A percentile compares a stretch with the other conserved stretches of the same genome.
Evolutionary conservation across 2,329 filamentous ascomycete genomes (phyloP).

Genomic region (Massarina eburnea): DNA sequence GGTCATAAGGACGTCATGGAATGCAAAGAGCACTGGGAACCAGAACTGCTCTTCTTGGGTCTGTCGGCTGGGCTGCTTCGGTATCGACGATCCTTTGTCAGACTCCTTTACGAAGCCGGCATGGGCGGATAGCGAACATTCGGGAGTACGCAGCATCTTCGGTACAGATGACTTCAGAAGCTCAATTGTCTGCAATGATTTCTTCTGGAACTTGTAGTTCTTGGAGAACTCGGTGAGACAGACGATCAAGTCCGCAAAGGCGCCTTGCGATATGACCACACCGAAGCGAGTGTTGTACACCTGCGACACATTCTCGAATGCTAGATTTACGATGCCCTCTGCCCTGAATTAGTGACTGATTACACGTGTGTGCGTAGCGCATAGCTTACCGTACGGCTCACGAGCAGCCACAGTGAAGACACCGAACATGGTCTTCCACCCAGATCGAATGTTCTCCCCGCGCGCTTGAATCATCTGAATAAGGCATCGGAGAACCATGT

Average conservation of each 20-base stretch:
- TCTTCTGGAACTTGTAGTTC: conserved; percentile 98
- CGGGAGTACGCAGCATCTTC: conserved; percentile 92
- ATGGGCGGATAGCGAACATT: conserved; percentile 82
- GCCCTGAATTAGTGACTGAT: conserved; percentile 18
- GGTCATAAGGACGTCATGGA: conserved; percentile 99
- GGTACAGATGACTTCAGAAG: conserved; percentile 90
- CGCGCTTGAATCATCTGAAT: conserved; percentile 99
- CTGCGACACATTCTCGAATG: conserved; percentile 93
- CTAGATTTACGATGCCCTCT: conserved; percentile 94
- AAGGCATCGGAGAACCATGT: conserved; percentile 92
- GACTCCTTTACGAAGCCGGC: conserved; percentile 54
- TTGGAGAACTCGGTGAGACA: conserved; percentile 98
- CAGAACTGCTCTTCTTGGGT: conserved; percentile 97
- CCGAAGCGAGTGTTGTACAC: conserved; percentile 96
- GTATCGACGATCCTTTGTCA: conserved; percentile 52
- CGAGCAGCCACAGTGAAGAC: conserved; percentile 95
- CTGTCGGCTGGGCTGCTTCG: conserved; percentile 71
- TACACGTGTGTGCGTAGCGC: not conserved
- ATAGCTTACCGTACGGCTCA: conserved; percentile 71
- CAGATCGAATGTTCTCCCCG: conserved; percentile 94
- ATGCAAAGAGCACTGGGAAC: conserved; percentile 97
- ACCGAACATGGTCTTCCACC: conserved; percentile 99
- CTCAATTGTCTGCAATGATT: conserved; percentile 94
- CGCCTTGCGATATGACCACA: conserved; percentile 92
- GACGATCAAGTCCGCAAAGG: conserved; percentile 93